Percentiles rank a stretch among this genome's conserved stretches.
phyloP scores from a whole-genome alignment of 331 rosid species.

The Spiraea crenata region DNA sequence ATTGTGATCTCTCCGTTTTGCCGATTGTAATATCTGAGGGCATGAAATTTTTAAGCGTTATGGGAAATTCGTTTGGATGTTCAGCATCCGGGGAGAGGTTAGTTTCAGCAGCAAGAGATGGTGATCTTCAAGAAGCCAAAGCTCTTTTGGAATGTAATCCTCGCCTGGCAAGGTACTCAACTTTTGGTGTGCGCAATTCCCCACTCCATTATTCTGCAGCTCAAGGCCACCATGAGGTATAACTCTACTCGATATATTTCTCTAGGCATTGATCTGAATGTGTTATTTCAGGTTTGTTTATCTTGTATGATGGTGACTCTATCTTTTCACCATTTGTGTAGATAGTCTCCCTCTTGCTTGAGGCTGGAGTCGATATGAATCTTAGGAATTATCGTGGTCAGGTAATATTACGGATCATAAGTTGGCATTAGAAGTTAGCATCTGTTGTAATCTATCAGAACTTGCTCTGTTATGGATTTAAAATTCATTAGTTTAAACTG shows the following conservation, averaged over 20 bases:
- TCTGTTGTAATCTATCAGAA: neutral
- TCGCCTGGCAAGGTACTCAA: slow-evolving; percentile 86
- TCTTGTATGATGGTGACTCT: slow-evolving; percentile 8
- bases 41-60: slow-evolving; percentile 71
- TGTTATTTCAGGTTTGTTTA: neutral
- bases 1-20: neutral
- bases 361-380: slow-evolving; percentile 92
- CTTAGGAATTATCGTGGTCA: slow-evolving; percentile 96
- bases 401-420: slow-evolving; percentile 42
- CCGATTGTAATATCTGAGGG: slow-evolving; percentile 25
- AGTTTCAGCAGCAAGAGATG: slow-evolving; percentile 98
- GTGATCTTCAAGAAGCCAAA: slow-evolving; percentile 94
- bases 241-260: neutral
- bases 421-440: neutral
- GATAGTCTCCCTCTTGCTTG: slow-evolving; percentile 84
- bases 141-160: slow-evolving; percentile 91
- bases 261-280: neutral
- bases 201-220: slow-evolving; percentile 98
- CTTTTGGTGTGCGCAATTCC: slow-evolving; percentile 94
- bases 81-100: slow-evolving; percentile 96
- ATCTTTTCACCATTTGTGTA: slow-evolving; percentile 33
- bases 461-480: neutral
- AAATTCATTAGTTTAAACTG: neutral
- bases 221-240: slow-evolving; percentile 99
- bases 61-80: slow-evolving; percentile 95